Conservation (phyloP, 2,329 filamentous ascomycete genomes). For the Aspergillus tamarii region DNA sequence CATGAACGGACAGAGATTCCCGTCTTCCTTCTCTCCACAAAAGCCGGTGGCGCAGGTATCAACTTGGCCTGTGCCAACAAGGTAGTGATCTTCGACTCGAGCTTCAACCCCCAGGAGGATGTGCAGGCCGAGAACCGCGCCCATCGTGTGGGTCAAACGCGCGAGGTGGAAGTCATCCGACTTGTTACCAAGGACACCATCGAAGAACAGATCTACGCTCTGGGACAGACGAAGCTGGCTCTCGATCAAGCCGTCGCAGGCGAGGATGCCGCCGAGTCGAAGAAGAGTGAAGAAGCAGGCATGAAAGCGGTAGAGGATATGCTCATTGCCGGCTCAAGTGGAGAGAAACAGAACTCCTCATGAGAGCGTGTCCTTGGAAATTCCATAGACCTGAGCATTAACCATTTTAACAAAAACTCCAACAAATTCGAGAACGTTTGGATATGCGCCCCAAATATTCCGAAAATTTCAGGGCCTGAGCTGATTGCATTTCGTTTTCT, state of each 20-base stretch:
- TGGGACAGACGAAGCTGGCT: slow-evolving; percentile 90
- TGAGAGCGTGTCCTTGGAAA: background rate
- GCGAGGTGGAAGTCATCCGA: slow-evolving; percentile 86
- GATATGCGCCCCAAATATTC: background rate
- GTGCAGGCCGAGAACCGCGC: slow-evolving; percentile 98
- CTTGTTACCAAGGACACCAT: slow-evolving; percentile 81
- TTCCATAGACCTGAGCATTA: background rate
- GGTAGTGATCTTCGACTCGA: slow-evolving; percentile 94
- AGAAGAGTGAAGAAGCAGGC: slow-evolving; percentile 53
- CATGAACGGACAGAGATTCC: slow-evolving; percentile 75
- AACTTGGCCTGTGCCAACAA: slow-evolving; percentile 96
- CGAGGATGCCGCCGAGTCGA: slow-evolving; percentile 56
- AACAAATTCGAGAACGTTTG: background rate
- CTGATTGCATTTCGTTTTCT: background rate
- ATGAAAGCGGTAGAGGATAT: slow-evolving; percentile 54
- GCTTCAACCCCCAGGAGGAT: slow-evolving; percentile 98
- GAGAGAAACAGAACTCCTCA: slow-evolving; percentile 17
- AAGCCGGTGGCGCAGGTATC: slow-evolving; percentile 94
- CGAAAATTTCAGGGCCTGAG: background rate
- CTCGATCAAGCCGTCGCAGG: slow-evolving; percentile 76
- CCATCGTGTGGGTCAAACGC: slow-evolving; percentile 88
- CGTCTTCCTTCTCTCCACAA: slow-evolving; percentile 90
- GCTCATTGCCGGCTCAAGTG: slow-evolving; percentile 48
- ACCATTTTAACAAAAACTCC: background rate
- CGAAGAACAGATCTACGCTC: slow-evolving; percentile 88